These are phyloP conservation scores for Psilocybe cubensis DNA, from an alignment of 768 basidiomycete species.

Conservation along the genomic window DNA sequence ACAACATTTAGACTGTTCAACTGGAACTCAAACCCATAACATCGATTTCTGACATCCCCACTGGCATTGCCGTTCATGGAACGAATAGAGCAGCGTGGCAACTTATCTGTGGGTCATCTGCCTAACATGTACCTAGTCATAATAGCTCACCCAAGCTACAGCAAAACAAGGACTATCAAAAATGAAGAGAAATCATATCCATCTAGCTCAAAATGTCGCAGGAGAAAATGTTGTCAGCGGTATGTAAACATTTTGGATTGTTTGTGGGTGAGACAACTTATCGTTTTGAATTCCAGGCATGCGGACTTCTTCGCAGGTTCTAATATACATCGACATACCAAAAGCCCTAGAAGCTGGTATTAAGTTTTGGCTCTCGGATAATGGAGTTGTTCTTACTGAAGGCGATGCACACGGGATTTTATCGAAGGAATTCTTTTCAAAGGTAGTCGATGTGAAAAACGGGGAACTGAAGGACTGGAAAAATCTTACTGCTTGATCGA, in stretches of 20 bases:
- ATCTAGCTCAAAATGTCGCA: constrained; percentile 81
- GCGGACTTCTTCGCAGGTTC: constrained; percentile 74
- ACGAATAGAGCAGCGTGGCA: constrained; percentile 74
- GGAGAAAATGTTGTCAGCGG: constrained; percentile 77
- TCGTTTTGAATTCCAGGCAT: constrained; percentile 59
- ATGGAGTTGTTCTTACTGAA: constrained; percentile 87
- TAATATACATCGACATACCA: constrained; percentile 81
- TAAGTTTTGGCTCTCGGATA: constrained; percentile 78
- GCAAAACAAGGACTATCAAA: constrained; percentile 74
- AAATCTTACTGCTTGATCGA: constrained; percentile 1
- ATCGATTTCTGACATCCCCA: constrained; percentile 65
- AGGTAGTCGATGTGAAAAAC: constrained; percentile 59
- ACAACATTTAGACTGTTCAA: constrained; percentile 59
- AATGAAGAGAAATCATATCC: constrained; percentile 92
- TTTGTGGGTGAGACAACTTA: neutral
- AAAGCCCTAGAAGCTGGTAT: constrained; percentile 71
- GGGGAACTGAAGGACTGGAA: constrained; percentile 38
- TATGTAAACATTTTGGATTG: constrained; percentile 34
- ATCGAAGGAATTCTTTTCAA: constrained; percentile 63
- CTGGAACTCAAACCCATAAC: constrained; percentile 66
- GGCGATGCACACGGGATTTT: constrained; percentile 72
- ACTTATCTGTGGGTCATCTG: constrained; percentile 54
- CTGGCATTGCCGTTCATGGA: constrained; percentile 79
- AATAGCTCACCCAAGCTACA: constrained; percentile 26
- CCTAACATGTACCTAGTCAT: neutral